Evolutionary conservation across 768 basidiomycete genomes (phyloP).

Genomic region (Boletellus emodensis): DNA sequence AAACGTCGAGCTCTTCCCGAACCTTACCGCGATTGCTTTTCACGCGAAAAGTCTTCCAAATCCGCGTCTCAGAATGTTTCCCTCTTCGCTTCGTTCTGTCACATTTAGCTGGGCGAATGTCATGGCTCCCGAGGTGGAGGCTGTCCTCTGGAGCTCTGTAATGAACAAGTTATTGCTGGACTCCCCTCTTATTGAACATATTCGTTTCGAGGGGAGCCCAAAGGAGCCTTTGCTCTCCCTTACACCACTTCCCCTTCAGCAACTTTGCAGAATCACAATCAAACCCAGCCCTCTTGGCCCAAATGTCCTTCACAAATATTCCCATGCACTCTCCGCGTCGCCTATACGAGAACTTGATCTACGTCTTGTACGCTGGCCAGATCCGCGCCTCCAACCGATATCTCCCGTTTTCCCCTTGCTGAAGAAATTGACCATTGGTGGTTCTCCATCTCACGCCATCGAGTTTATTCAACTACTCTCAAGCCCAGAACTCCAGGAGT

Average conservation of each 20-base stretch:
- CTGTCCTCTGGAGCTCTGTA: conserved; percentile 18
- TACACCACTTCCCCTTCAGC: conserved; percentile 16
- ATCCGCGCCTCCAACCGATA: conserved; percentile 12
- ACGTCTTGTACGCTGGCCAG: conserved; percentile 23
- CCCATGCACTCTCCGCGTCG: conserved; percentile 19
- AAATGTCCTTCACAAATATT: conserved; percentile 25
- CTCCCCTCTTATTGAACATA: conserved; percentile 18
- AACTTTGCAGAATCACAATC: conserved; percentile 18
- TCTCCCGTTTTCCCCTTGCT: conserved; percentile 22
- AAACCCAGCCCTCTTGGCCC: conserved; percentile 21
- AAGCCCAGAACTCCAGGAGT: conserved; percentile 15
- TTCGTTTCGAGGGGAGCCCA: conserved; percentile 25
- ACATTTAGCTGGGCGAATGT: conserved; percentile 21
- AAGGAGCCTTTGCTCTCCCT: conserved; percentile 15
- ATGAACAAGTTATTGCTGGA: conserved; percentile 19
- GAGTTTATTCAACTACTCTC: conserved; percentile 21
- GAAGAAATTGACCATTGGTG: conserved; percentile 20
- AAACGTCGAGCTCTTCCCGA: conserved; percentile 24
- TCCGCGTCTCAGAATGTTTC: conserved; percentile 17
- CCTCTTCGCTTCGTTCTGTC: conserved; percentile 20
- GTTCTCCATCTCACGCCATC: conserved; percentile 16
- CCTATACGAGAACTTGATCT: conserved; percentile 20
- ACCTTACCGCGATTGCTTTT: conserved; percentile 12
- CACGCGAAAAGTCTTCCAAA: conserved; percentile 14
- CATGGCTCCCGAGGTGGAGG: conserved; percentile 10